Evolutionary conservation across 2,329 filamentous ascomycete genomes (phyloP).

Genomic region (Fusarium pseudonygamai): DNA sequence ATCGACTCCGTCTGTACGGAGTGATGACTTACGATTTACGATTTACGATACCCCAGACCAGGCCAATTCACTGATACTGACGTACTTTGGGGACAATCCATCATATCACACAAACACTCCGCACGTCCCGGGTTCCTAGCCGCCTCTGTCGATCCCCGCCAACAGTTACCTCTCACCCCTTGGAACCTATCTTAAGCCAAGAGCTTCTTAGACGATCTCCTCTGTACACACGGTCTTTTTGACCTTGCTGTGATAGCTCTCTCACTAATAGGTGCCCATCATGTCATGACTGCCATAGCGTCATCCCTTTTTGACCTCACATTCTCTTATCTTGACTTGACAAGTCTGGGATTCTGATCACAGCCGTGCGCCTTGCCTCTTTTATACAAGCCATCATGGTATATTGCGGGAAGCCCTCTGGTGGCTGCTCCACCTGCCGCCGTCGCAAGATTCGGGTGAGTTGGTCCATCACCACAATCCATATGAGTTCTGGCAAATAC

Average conservation of each 20-base stretch:
- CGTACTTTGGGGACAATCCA: background rate
- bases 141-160: background rate
- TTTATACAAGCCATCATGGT: constrained; percentile 55
- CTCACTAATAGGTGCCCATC: constrained; percentile 21
- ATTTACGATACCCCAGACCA: constrained; percentile 3
- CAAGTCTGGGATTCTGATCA: background rate
- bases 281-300: constrained; percentile 34
- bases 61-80: background rate
- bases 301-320: constrained; percentile 4
- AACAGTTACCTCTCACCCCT: background rate
- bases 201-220: background rate
- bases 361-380: background rate
- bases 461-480: constrained; percentile 25
- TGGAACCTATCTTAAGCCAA: constrained; percentile 1
- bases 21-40: constrained; percentile 11
- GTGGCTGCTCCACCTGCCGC: constrained; percentile 65
- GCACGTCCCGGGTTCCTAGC: background rate
- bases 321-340: background rate
- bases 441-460: constrained; percentile 66
- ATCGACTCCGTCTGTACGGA: background rate
- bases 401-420: constrained; percentile 67
- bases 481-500: background rate
- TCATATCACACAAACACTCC: background rate
- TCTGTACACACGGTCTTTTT: background rate
- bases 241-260: background rate